Base-by-base conservation (phyloP, 257 asterid genomes). In the Capsicum rhomboideum region DNA sequence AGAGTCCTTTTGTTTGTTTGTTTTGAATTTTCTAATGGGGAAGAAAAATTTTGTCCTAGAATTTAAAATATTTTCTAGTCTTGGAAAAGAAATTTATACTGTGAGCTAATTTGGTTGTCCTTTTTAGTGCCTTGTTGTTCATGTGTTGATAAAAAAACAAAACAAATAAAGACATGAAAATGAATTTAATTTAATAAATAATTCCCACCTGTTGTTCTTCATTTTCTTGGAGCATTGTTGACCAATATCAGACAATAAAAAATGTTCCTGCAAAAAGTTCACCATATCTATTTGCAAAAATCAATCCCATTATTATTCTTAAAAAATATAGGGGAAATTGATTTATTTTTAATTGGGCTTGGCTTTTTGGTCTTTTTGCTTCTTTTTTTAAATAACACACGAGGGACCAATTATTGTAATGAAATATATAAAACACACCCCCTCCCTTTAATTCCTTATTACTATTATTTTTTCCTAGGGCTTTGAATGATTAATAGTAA, bases 1-100 rank as follows among this genome's bases (percentile, higher is more conserved):
- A 7, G 72, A 84, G 86, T 82, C 90, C 87, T 87, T 88, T 87
- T 83, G 85, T 83, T 87, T 84, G 87, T 86, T 86, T 50, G 42
- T 85, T 75, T 71, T 79, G 83, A 68, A 74, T 78, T 29, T 28
- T 61, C 74, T 82, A 69, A 52, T 68, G 79, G 75, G 63, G 2
- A 74, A 44, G 58, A 61, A 9, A 61, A 6, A 20, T 34, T 84
- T 68, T 59, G 4, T 78, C 40, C 82, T n/a, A 64, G 31, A 53
- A 20, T 66, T 46, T 75, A 46, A 64, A 2, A 84, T 63, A 72
- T 18, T 18, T 49, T 52, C 14, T 66, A 69, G 1, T 52, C 14
- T 66, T 55, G 1, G 4, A 17, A 26, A 59, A 28, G 10, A 42
- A 53, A 4, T 74, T 52, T 80, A 46, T 20, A 26, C 17, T 20